phyloP scores from a whole-genome alignment of 2,329 filamentous ascomycete genomes.

The Xylaria sp. region DNA sequence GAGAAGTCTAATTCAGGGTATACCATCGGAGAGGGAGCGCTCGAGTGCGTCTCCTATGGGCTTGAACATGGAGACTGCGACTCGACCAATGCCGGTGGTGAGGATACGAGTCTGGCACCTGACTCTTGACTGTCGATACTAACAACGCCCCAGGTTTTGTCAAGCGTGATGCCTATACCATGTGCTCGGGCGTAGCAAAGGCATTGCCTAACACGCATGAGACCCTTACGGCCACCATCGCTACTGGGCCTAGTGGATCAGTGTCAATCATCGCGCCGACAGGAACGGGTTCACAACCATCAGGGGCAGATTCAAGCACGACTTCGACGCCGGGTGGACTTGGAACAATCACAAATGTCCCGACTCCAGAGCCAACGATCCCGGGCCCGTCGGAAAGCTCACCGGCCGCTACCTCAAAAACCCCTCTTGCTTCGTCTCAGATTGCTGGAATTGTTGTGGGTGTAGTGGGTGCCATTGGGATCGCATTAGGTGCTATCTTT shows the following conservation, averaged over 20 bases:
- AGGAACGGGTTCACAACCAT: constrained; percentile 3
- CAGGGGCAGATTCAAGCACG: neutral
- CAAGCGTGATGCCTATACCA: constrained; percentile 49
- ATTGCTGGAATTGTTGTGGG: constrained; percentile 63
- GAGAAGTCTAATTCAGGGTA: constrained; percentile 61
- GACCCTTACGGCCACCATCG: constrained; percentile 60
- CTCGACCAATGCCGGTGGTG: constrained; percentile 45
- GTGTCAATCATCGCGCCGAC: constrained; percentile 22
- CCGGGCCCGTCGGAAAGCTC: constrained; percentile 14
- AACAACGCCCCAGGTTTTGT: constrained; percentile 23
- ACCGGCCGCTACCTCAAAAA: constrained; percentile 21
- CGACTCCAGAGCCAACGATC: constrained; percentile 11
- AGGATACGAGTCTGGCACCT: constrained; percentile 24
- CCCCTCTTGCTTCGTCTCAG: constrained; percentile 45
- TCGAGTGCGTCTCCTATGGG: constrained; percentile 67
- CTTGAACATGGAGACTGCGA: constrained; percentile 54
- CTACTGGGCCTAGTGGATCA: constrained; percentile 41
- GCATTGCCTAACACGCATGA: constrained; percentile 61
- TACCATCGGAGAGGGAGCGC: constrained; percentile 71
- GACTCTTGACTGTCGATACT: constrained; percentile 22
- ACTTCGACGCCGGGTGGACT: constrained; percentile 1
- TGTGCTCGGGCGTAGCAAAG: constrained; percentile 57
- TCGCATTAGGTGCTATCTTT: constrained; percentile 53
- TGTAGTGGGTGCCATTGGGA: constrained; percentile 49
- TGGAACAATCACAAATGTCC: constrained; percentile 17